phyloP scores from a whole-genome alignment of 106 monocot species.

The Dendrobium huoshanense region DNA sequence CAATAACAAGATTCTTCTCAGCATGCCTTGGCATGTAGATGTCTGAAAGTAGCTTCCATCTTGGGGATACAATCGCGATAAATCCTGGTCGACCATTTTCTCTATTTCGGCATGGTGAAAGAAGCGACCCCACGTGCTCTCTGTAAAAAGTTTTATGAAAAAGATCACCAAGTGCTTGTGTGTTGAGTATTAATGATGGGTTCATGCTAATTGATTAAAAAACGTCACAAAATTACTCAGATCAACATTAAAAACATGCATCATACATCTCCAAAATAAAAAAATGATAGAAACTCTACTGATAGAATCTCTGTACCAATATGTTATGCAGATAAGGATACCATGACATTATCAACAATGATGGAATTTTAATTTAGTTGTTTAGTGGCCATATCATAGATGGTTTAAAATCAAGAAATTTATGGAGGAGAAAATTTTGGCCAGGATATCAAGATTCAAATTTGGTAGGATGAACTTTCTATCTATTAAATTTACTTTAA shows the following conservation, averaged over 20 bases:
- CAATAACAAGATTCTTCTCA: constrained; percentile 62
- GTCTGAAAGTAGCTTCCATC: constrained; percentile 73
- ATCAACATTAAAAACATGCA: neutral
- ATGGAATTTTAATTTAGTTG: too few species aligned
- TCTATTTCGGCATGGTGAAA: constrained; percentile 75
- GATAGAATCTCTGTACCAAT: neutral
- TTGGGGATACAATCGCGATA: constrained; percentile 80
- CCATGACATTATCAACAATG: neutral
- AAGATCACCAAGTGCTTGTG: neutral
- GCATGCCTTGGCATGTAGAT: constrained; percentile 61
- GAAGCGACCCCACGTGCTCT: constrained; percentile 68
- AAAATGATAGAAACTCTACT: too few species aligned
- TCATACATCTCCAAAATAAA: neutral
- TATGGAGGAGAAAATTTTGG: too few species aligned
- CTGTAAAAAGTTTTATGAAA: constrained; percentile 15
- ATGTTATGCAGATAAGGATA: neutral
- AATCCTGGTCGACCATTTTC: constrained; percentile 67
- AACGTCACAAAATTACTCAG: neutral
- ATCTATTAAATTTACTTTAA: too few species aligned
- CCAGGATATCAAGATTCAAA: too few species aligned
- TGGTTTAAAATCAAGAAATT: neutral
- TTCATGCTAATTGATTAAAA: neutral
- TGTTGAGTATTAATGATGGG: neutral
- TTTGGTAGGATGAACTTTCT: too few species aligned
- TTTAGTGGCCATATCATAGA: neutral